Base-by-base conservation (phyloP, 2,329 filamentous ascomycete species). In the Aspergillus costaricaensis region DNA sequence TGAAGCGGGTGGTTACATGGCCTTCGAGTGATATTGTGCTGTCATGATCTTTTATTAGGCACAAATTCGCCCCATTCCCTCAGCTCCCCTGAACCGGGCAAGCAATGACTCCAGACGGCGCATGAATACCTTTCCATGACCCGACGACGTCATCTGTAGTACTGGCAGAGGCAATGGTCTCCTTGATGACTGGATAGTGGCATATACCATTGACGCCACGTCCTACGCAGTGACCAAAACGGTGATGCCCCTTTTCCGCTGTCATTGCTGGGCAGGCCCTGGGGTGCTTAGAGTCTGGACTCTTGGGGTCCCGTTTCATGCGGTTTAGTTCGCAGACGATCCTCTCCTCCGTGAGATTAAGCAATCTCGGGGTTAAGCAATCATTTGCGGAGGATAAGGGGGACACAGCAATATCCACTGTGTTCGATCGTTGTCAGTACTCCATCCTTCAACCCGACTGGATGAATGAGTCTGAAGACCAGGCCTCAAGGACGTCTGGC, bases 291-390 rank as follows among this genome's bases (percentile, higher is more conserved):
- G 27, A 43, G 52, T 55, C 52, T 55, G 52, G 52, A 55, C 41
- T 47, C 25, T 19, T 55, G 53, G 53, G 53, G 53, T 43, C 39
- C 39, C 39, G 53, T 55, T 47, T 55, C 53, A 55, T 47, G 39
- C 39, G 38, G 23, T 55, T 55, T 43, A 32, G 10, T 36, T 21
- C 9, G 51, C 41, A 23, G 27, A n/a, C 39, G 27, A 44, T 47
- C 39, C 39, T n/a, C 51, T 21, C 25, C 53, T 44, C 25, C 53
- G 25, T 30, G 39, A 47, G 53, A 55, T 55, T 55, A 47, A 44
- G 53, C 39, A 55, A 55, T 55, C 41, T 55, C 53, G 41, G 53
- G 53, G 53, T 55, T 44, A 23, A n/a, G 53, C 25, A 14, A 55
- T 44, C 30, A 25, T 36, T 30, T 47, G 53, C 53, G 53, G 47